Evolutionary conservation across 331 rosid species (phyloP).

Genomic region (Arachis monticola): DNA sequence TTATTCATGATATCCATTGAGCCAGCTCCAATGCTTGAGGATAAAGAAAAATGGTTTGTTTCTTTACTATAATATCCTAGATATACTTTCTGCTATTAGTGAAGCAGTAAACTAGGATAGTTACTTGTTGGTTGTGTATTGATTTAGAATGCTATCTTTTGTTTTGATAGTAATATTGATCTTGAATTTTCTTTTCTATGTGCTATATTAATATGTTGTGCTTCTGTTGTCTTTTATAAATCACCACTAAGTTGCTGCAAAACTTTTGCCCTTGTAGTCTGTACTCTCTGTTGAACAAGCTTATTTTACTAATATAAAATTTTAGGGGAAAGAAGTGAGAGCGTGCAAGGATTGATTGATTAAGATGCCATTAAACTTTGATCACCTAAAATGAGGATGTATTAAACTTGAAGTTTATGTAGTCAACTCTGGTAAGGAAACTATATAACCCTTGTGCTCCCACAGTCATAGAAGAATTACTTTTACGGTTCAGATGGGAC

Average conservation of each 20-base stretch:
- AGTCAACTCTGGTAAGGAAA: background rate
- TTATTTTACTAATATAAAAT: too few species aligned
- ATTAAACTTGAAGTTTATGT: background rate
- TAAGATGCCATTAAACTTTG: background rate
- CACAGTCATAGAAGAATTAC: background rate
- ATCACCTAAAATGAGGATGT: background rate
- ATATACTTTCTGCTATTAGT: constrained; percentile 21
- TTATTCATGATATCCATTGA: constrained; percentile 98
- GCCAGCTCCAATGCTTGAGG: constrained; percentile 99
- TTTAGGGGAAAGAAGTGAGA: too few species aligned
- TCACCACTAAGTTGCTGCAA: background rate
- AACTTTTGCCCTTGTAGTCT: too few species aligned
- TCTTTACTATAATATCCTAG: constrained; percentile 35
- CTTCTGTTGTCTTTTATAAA: constrained; percentile 4
- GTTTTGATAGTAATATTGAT: constrained; percentile 22
- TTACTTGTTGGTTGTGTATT: constrained; percentile 1
- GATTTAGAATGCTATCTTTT: constrained; percentile 8
- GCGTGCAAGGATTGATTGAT: too few species aligned
- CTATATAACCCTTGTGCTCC: background rate
- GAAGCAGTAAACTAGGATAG: constrained; percentile 26
- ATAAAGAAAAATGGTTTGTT: constrained; percentile 95
- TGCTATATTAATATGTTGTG: too few species aligned
- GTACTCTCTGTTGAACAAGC: too few species aligned
- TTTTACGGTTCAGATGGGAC: background rate
- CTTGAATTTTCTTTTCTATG: background rate